Percentiles rank a stretch among this genome's conserved stretches.
Conservation (phyloP, 2,329 filamentous ascomycete species). For the Penicillium sp. region DNA sequence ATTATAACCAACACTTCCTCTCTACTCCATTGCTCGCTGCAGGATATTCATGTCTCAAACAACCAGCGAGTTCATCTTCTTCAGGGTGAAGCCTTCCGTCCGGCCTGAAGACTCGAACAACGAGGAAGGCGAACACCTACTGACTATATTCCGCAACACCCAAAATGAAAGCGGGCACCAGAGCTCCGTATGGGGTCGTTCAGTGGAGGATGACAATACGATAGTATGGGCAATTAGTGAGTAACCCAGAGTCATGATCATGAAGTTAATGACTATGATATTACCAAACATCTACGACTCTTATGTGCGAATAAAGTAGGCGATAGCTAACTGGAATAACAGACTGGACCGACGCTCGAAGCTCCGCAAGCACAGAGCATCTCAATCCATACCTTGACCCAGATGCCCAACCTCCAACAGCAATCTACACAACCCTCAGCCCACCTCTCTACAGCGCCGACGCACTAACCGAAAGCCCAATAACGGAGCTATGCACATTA, state of each 20-base stretch:
- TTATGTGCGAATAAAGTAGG: neutral
- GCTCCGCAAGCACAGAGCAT: conserved; percentile 16
- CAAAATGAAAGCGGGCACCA: conserved; percentile 36
- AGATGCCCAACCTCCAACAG: conserved; percentile 19
- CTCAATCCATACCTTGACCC: conserved; percentile 28
- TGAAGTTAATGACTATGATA: neutral
- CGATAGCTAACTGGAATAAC: neutral
- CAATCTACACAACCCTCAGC: conserved; percentile 32
- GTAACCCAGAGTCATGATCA: conserved; percentile 5
- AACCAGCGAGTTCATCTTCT: conserved; percentile 37
- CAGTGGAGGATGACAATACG: conserved; percentile 35
- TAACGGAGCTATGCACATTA: conserved; percentile 52
- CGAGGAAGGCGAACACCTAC: conserved; percentile 32
- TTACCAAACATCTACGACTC: neutral
- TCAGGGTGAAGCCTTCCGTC: conserved; percentile 37
- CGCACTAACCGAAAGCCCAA: conserved; percentile 39
- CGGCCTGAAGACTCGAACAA: conserved; percentile 39
- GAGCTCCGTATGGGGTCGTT: conserved; percentile 38
- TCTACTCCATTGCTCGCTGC: neutral
- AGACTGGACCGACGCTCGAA: conserved; percentile 37
- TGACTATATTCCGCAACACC: conserved; percentile 27
- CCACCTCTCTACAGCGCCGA: conserved; percentile 27
- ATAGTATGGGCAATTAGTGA: conserved; percentile 41
- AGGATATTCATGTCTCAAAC: conserved; percentile 22
- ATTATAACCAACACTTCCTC: neutral